These are phyloP conservation scores for Maudiozyma saulgeensis DNA, from an alignment of 805 yeast species.

Conservation along the genomic window DNA sequence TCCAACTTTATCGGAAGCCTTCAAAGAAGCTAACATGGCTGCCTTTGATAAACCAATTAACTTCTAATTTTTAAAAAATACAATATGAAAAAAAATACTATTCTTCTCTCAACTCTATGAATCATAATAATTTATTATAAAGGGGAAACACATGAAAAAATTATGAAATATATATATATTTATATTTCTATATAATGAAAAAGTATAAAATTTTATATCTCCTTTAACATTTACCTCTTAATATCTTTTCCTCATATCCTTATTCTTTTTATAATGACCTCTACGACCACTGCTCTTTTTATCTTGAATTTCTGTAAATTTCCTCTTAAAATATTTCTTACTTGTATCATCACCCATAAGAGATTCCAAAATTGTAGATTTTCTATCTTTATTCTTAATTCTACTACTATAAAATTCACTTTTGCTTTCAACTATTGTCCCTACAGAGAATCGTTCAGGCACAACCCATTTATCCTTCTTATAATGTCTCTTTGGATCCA, in stretches of 20 bases:
- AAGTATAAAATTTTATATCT: not conserved
- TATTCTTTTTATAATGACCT: conserved; percentile 52
- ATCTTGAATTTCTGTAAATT: conserved; percentile 69
- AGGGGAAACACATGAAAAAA: no score
- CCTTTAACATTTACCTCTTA: not conserved
- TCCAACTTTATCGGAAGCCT: conserved; percentile 95
- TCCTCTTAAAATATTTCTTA: conserved; percentile 72
- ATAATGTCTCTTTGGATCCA: conserved; percentile 93
- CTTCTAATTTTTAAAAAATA: conserved; percentile 25
- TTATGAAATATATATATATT: not conserved
- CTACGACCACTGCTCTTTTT: conserved; percentile 55
- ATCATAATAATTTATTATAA: not conserved
- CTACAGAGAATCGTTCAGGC: conserved; percentile 78
- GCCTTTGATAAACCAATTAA: conserved; percentile 88
- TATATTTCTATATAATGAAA: not conserved
- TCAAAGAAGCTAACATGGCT: conserved; percentile 94
- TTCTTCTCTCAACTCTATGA: not conserved
- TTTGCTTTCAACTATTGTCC: conserved; percentile 77
- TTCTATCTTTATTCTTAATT: conserved; percentile 61
- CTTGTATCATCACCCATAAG: conserved; percentile 64
- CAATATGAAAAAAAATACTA: not conserved
- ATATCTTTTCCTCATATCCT: conserved; percentile 42
- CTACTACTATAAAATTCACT: conserved; percentile 60
- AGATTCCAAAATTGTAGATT: conserved; percentile 72
- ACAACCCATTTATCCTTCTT: conserved; percentile 72